phyloP scores from a whole-genome alignment of 495 filamentous ascomycete genomes.

The Cercophora samala region DNA sequence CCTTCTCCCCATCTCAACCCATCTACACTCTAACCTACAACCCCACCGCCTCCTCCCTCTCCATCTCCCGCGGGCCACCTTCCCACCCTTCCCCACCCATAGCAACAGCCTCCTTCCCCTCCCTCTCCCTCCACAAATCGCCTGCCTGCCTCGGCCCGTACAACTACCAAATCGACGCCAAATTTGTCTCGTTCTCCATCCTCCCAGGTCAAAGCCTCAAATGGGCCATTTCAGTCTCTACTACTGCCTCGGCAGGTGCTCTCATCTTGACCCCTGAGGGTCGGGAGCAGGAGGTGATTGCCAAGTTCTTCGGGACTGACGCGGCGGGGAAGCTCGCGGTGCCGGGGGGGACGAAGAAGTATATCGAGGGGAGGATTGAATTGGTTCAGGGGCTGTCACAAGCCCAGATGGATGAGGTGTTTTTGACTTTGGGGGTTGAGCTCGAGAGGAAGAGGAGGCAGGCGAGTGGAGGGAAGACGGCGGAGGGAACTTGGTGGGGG shows the following conservation, averaged over 20 bases:
- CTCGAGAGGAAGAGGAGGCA: neutral
- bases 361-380: neutral
- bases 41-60: neutral
- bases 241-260: neutral
- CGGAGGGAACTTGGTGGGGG: neutral
- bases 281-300: neutral
- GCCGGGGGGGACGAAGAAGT: neutral
- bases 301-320: constrained; percentile 18
- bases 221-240: neutral
- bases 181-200: neutral
- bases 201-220: neutral
- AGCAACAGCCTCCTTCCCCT: neutral
- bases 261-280: neutral
- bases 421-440: neutral
- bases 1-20: constrained; percentile 1
- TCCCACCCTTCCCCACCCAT: neutral
- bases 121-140: neutral
- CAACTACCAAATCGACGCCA: neutral
- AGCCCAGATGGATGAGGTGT: neutral
- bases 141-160: neutral
- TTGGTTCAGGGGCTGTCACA: neutral
- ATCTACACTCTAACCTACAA: constrained; percentile 9
- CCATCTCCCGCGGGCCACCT: neutral
- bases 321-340: neutral
- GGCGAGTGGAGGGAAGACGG: neutral